Base-by-base conservation (phyloP, 306 rosid genomes). In the Astragalus glycyphyllos region DNA sequence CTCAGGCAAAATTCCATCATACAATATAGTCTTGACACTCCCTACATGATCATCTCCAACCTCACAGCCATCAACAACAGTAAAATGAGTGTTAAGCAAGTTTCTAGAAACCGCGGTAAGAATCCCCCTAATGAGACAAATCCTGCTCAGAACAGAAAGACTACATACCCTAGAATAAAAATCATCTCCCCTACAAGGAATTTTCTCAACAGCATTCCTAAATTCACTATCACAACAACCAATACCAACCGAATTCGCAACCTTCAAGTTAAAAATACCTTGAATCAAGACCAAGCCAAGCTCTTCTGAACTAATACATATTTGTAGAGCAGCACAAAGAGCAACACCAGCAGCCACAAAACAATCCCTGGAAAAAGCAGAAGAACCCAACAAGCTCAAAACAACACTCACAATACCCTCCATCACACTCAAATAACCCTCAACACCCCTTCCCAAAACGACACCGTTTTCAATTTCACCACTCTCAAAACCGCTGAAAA, bases 271-370 rank as follows among this genome's bases (percentile, higher is more conserved):
- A 76, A 89, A 89, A 48, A 94, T 70, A 68, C 92, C 95, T 60
- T 73, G 79, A 74, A 83, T 63, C 63, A 91, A 82, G 32, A 89
- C 68, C 86, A 83, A 73, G 29, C 96, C 97, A 41, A 94, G 97
- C 80, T 91, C 95, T 20, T 82, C 60, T 13, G 86, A 70, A 66
- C 78, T 74, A 4, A 94, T 58, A 73, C 91, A 82, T 15, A 86
- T 91, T 53, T 89, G 99, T 78, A 94, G 68, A 31, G 90, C 92
- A 2, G 96, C 96, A 76, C 88, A 94, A 3, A 94, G 60, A 71
- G 90, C 87, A 62, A 94, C 99, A 15, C 97, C 99, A 10, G 97
- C 96, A 4, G 99, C 97, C 79, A 94, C 99, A 26, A 54, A 89
- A 68, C 96, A 91, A 68, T 91, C 99, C 85, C 99, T 81, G 0